These are phyloP conservation scores for Phlegmacium glaucopus DNA, from an alignment of 768 basidiomycete genomes.

Conservation along the genomic window DNA sequence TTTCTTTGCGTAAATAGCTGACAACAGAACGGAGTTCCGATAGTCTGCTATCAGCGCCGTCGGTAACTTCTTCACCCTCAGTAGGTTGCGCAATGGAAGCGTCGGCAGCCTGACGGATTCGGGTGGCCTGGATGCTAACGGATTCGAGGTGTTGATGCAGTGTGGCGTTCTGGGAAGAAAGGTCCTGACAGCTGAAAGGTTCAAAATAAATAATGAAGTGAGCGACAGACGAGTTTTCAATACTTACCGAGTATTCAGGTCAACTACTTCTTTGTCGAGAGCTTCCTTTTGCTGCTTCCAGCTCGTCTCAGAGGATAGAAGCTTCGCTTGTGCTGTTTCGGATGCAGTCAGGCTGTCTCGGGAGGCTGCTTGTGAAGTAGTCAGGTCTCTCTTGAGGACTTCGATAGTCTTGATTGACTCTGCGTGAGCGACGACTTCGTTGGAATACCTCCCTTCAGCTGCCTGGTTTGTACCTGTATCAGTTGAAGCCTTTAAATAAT, in stretches of 20 bases:
- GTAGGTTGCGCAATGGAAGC: conserved; percentile 35
- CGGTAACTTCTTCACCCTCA: conserved; percentile 42
- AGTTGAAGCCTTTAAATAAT: neutral
- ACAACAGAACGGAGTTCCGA: conserved; percentile 77
- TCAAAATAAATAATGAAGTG: neutral
- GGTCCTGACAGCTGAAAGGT: conserved; percentile 59
- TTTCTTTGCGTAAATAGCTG: conserved; percentile 82
- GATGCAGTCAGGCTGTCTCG: conserved; percentile 60
- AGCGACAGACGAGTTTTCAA: neutral
- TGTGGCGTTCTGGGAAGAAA: conserved; percentile 70
- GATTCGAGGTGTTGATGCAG: conserved; percentile 84
- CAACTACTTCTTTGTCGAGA: conserved; percentile 73
- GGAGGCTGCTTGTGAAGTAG: conserved; percentile 44
- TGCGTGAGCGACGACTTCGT: conserved; percentile 82
- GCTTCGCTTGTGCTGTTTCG: conserved; percentile 74
- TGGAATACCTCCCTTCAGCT: conserved; percentile 78
- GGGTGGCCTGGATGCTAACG: conserved; percentile 76
- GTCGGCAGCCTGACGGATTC: conserved; percentile 71
- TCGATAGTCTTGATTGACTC: conserved; percentile 77
- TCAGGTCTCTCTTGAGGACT: conserved; percentile 59
- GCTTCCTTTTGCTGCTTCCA: conserved; percentile 79
- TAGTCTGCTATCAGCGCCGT: conserved; percentile 59
- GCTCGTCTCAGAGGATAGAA: conserved; percentile 66
- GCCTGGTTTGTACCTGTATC: conserved; percentile 35
- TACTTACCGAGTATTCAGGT: conserved; percentile 65